Evolutionary conservation across 2,329 filamentous ascomycete genomes (phyloP).

Genomic region (Neoascochyta sp.): DNA sequence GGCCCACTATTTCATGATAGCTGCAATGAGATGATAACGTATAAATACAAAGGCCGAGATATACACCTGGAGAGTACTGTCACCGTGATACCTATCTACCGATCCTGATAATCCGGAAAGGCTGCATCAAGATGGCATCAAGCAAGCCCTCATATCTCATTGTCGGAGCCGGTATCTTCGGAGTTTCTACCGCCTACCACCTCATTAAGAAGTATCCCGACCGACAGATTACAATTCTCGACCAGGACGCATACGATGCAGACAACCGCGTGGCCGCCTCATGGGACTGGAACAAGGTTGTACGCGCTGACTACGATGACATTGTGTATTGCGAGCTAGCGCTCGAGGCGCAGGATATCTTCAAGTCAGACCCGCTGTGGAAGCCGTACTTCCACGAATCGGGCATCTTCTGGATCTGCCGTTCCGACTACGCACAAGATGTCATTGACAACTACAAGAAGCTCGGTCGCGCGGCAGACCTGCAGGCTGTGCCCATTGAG

Average conservation of each 20-base stretch:
- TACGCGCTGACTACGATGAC: conserved; percentile 66
- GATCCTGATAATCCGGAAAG: too few relatives aligned
- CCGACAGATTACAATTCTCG: conserved; percentile 41
- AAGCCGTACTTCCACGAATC: conserved; percentile 51
- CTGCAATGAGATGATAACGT: conserved; percentile 6
- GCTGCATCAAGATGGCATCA: conserved; percentile 24
- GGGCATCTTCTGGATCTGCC: conserved; percentile 47
- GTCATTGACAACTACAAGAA: conserved; percentile 51
- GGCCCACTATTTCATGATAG: conserved; percentile 14
- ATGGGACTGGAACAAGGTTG: conserved; percentile 70
- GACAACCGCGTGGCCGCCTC: conserved; percentile 55
- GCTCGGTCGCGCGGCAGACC: conserved; percentile 46
- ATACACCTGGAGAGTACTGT: conserved; percentile 5
- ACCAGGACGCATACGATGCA: conserved; percentile 33
- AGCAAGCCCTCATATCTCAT: conserved; percentile 32
- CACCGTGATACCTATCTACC: conserved; percentile 6
- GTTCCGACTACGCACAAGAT: conserved; percentile 45
- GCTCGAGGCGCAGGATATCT: conserved; percentile 62
- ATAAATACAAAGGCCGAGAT: conserved; percentile 16
- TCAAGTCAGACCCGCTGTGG: conserved; percentile 56
- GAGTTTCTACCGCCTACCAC: conserved; percentile 39
- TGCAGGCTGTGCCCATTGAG: conserved; percentile 45
- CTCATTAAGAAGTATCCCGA: conserved; percentile 42
- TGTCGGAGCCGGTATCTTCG: conserved; percentile 38
- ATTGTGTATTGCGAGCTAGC: conserved; percentile 61